These are phyloP conservation scores for Ettlia oleoabundans DNA, from an alignment of 139 green algal genomes.

Conservation along the genomic window DNA sequence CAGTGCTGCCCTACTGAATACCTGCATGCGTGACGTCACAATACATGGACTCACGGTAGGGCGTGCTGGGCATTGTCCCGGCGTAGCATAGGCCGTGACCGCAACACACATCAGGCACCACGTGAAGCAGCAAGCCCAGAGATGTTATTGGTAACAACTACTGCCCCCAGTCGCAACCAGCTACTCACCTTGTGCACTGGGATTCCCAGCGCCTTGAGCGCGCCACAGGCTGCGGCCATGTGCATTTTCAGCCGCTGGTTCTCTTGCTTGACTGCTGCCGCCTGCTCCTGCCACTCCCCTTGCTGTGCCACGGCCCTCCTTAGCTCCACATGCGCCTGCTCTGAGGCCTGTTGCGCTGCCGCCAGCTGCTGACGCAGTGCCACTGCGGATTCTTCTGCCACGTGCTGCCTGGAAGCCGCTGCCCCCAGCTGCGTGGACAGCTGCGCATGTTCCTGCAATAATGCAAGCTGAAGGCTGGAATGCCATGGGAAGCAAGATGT, in stretches of 20 bases:
- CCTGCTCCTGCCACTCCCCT: background rate
- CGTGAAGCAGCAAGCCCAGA: too few relatives aligned
- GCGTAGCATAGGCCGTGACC: too few relatives aligned
- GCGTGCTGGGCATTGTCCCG: too few relatives aligned
- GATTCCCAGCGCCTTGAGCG: conserved; percentile 20
- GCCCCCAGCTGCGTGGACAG: background rate
- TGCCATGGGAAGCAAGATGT: too few relatives aligned
- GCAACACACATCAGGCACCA: too few relatives aligned
- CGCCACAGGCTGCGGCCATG: background rate
- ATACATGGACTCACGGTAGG: too few relatives aligned
- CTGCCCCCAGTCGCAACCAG: background rate
- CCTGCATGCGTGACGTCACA: conserved; percentile 1
- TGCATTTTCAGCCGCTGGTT: conserved; percentile 19
- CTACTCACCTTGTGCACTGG: background rate
- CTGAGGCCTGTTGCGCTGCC: background rate
- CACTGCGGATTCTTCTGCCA: background rate
- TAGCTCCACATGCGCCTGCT: conserved; percentile 2
- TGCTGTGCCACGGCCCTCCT: background rate
- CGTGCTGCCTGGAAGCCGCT: background rate
- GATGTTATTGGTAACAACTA: too few relatives aligned
- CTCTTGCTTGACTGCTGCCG: background rate
- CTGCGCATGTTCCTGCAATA: background rate
- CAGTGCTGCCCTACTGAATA: conserved; percentile 9
- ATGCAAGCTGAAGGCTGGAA: too few relatives aligned
- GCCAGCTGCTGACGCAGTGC: conserved; percentile 1